Evolutionary conservation across 257 asterid species (phyloP).

Genomic region (Galeopsis tetrahit): DNA sequence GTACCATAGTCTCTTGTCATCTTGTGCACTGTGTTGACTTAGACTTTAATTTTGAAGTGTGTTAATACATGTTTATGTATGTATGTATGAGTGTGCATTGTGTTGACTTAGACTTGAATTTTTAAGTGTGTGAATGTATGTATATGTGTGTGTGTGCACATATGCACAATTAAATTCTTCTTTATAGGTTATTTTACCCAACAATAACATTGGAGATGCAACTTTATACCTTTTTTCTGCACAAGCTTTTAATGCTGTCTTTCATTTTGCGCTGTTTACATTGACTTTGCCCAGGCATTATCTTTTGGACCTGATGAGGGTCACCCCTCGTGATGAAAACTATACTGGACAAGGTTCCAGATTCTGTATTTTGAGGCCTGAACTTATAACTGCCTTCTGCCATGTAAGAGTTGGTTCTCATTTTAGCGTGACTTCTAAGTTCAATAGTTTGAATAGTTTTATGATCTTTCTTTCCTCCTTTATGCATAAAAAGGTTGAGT

Average conservation of each 20-base stretch:
- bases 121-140: too few species aligned
- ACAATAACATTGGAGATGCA: background rate
- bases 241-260: background rate
- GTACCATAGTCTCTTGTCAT: background rate
- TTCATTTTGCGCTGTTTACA: conserved; percentile 21
- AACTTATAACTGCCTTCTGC: conserved; percentile 76
- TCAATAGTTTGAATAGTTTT: conserved; percentile 21
- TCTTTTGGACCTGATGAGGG: conserved; percentile 95
- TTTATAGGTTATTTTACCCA: background rate
- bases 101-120: conserved; percentile 12
- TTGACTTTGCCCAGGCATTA: conserved; percentile 63
- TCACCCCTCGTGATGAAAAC: conserved; percentile 98
- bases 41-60: background rate
- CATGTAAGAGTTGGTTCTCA: conserved; percentile 51
- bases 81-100: background rate
- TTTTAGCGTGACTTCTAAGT: background rate
- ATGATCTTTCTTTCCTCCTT: conserved; percentile 24
- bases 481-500: conserved; percentile 56
- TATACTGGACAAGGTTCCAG: conserved; percentile 75
- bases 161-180: background rate
- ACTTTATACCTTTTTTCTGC: conserved; percentile 12
- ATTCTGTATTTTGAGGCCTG: conserved; percentile 93
- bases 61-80: too few species aligned
- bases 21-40: conserved; percentile 9
- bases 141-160: too few species aligned